Evolutionary conservation across 768 basidiomycete genomes (phyloP), one percentile per base, ranked within the genome.

Genomic region (Rickenella mellea): DNA sequence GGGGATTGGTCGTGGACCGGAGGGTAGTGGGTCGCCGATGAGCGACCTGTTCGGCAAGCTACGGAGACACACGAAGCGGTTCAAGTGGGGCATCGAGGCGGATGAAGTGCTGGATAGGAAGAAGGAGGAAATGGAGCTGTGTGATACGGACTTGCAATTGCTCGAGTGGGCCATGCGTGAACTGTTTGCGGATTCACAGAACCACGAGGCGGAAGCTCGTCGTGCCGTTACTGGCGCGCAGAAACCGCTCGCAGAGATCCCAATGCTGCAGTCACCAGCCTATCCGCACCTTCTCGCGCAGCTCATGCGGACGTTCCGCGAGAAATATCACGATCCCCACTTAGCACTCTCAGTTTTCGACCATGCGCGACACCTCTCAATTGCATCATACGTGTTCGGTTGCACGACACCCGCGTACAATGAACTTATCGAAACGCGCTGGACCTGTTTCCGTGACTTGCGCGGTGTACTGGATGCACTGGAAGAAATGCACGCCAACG

Each of bases 381-480:
- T 83, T 38, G 69, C 80, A 4, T 89, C 84, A 4, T 97, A 88
- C 58, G 82, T 93, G 24, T 81, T 82, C 52, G 93, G 92, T 2
- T 97, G 93, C 60, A 83, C 87, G 8, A 85, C 91, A 0, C 71
- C 71, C 8, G 84, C 82, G 1, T 96, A 94, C 61, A 90, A 92
- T 59, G 89, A 94, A 56, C 70, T 92, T 15, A 74, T 97, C 21
- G 68, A 76, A 52, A 89, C 85, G n/a, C 76, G 77, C 15, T 97
- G 93, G 93, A 61, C 66, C 6, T 76, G 71, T 42, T 88, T 93
- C 66, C 74, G 75, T n/a, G 89, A 94, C 62, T 62, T 92, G 27
- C 69, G 73, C 35, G 86, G 83, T 21, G 80, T 91, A 0, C 73
- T 74, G 40, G 71, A 74, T 15, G 76, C 81, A 5, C 60, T 94